Percentiles rank a stretch among this genome's conserved stretches.
Evolutionary conservation across 805 yeast genomes (phyloP).

Genomic region (Novakomyces olei): DNA sequence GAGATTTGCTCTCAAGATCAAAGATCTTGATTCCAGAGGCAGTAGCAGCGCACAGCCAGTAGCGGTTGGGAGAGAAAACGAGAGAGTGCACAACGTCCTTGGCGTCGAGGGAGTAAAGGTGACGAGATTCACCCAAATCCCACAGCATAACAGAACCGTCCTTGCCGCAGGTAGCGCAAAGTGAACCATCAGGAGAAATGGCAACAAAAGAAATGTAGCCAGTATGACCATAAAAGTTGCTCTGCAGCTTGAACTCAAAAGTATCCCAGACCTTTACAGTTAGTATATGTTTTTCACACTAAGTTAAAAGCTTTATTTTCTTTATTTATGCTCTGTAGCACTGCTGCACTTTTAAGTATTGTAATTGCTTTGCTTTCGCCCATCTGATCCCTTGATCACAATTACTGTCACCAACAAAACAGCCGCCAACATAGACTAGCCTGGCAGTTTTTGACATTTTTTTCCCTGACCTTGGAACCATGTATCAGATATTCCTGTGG

Average conservation of each 20-base stretch:
- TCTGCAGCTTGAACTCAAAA: slow-evolving; percentile 58
- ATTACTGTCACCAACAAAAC: too few relatives aligned
- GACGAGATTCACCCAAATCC: slow-evolving; percentile 72
- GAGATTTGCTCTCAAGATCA: slow-evolving; percentile 84
- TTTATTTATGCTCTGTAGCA: too few relatives aligned
- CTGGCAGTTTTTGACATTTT: too few relatives aligned
- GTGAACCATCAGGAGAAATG: slow-evolving; percentile 98
- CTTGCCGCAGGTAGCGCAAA: slow-evolving; percentile 99
- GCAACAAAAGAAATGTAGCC: slow-evolving; percentile 95
- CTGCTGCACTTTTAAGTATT: too few relatives aligned
- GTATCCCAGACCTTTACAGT: slow-evolving; percentile 76
- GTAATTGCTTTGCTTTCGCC: too few relatives aligned
- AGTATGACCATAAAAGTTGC: slow-evolving; percentile 98
- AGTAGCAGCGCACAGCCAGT: slow-evolving; percentile 99
- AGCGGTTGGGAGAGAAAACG: slow-evolving; percentile 99
- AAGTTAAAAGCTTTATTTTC: neutral
- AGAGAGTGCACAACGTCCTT: slow-evolving; percentile 94
- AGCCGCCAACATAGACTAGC: too few relatives aligned
- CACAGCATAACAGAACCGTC: slow-evolving; percentile 97
- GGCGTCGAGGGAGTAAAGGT: slow-evolving; percentile 82
- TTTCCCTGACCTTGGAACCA: too few relatives aligned
- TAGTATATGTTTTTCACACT: neutral
- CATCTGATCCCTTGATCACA: too few relatives aligned
- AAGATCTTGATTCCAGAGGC: slow-evolving; percentile 92
- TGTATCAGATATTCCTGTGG: slow-evolving; percentile 98